phyloP scores from a whole-genome alignment of 2,329 filamentous ascomycete genomes.

The Sarocladium kiliense region DNA sequence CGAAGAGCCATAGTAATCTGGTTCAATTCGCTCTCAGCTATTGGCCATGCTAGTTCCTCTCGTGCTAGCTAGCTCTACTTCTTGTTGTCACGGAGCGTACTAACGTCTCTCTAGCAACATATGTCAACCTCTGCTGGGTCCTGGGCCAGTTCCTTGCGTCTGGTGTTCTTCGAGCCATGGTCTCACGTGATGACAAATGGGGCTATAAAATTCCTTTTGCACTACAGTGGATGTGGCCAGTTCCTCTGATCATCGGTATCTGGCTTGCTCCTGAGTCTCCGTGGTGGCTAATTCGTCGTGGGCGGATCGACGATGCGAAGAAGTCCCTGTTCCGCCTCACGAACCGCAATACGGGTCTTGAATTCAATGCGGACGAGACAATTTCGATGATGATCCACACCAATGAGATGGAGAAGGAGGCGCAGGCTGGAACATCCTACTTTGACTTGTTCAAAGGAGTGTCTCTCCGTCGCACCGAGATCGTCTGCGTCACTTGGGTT shows the following conservation, averaged over 20 bases:
- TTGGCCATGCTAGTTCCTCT: too few relatives aligned
- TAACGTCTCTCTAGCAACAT: constrained; percentile 18
- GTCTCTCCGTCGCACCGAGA: constrained; percentile 40
- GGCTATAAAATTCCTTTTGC: constrained; percentile 39
- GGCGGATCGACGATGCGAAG: constrained; percentile 29
- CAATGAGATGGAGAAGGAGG: constrained; percentile 40
- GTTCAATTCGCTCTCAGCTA: too few relatives aligned
- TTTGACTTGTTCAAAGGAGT: constrained; percentile 41
- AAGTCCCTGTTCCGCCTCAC: constrained; percentile 33
- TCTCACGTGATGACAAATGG: constrained; percentile 29
- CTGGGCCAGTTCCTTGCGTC: constrained; percentile 34
- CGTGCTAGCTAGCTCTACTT: too few relatives aligned
- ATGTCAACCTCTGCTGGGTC: constrained; percentile 25
- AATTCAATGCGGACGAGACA: constrained; percentile 35
- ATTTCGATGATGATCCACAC: constrained; percentile 48
- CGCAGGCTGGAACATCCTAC: constrained; percentile 35
- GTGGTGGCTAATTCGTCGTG: constrained; percentile 37
- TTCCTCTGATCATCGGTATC: constrained; percentile 30
- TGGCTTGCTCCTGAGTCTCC: constrained; percentile 37
- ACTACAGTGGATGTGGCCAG: constrained; percentile 37
- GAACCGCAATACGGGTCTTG: constrained; percentile 25
- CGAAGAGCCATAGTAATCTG: too few relatives aligned
- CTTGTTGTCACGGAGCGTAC: too few relatives aligned
- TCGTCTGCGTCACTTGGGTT: constrained; percentile 38
- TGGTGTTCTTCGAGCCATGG: constrained; percentile 31